Conservation (phyloP, 164 flowering plant species). For the Saururus chinensis region DNA sequence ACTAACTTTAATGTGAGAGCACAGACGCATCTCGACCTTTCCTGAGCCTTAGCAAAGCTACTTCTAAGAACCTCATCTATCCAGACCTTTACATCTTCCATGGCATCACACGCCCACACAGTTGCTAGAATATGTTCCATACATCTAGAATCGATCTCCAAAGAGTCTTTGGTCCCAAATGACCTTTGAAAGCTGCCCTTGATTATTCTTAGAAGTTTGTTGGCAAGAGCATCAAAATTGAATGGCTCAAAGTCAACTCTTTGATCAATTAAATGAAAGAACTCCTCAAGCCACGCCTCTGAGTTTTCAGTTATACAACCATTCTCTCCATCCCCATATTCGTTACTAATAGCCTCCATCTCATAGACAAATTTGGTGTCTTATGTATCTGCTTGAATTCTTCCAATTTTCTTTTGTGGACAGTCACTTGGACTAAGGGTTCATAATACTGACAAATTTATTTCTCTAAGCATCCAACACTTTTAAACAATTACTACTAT, state of each 20-base stretch:
- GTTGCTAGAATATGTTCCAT: slow-evolving; percentile 75
- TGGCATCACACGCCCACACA: slow-evolving; percentile 34
- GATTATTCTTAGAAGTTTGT: slow-evolving; percentile 25
- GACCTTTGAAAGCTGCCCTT: slow-evolving; percentile 20
- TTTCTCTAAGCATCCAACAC: slow-evolving; percentile 4
- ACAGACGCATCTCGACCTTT: slow-evolving; percentile 23
- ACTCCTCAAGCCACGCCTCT: slow-evolving; percentile 57
- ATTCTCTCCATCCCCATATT: slow-evolving; percentile 15
- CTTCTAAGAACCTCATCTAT: slow-evolving; percentile 38
- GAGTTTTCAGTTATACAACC: slow-evolving; percentile 28
- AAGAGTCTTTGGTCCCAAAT: slow-evolving; percentile 24
- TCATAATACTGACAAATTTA: neutral
- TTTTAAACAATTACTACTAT: slow-evolving; percentile 6
- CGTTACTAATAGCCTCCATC: slow-evolving; percentile 18
- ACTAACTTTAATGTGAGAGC: slow-evolving; percentile 34
- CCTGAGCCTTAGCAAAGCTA: slow-evolving; percentile 40
- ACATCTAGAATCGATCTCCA: slow-evolving; percentile 56
- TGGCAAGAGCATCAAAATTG: slow-evolving; percentile 58
- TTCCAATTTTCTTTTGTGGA: slow-evolving; percentile 51
- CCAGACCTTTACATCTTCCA: slow-evolving; percentile 44
- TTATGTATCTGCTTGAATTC: slow-evolving; percentile 15
- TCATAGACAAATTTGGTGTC: slow-evolving; percentile 31
- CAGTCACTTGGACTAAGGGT: slow-evolving; percentile 3
- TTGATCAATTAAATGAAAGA: slow-evolving; percentile 28
- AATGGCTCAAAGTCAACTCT: slow-evolving; percentile 50